Conservation (phyloP, 345 rosid species). For the Eucalyptus fibrosa region DNA sequence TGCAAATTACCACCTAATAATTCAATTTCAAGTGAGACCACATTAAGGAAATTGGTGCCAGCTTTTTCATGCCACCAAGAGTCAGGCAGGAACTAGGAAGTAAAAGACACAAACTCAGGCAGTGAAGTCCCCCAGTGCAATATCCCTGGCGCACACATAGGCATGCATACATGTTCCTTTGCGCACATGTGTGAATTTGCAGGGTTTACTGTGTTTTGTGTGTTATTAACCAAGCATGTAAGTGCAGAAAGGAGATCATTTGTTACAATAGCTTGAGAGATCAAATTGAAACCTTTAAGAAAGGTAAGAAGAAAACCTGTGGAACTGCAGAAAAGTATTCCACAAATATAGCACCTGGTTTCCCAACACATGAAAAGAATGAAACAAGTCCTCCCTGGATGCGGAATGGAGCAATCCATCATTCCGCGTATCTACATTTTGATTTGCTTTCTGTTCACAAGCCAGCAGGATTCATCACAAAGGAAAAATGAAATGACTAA, state of each 20-base stretch:
- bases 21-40: background rate
- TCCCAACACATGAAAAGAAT: conserved; percentile 46
- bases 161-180: background rate
- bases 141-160: background rate
- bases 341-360: conserved; percentile 61
- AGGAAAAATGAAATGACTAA: background rate
- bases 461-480: conserved; percentile 1
- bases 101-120: background rate
- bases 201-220: background rate
- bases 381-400: conserved; percentile 35
- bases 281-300: background rate
- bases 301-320: conserved; percentile 47
- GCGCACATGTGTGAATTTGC: background rate
- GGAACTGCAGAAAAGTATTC: conserved; percentile 70
- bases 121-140: background rate
- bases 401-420: conserved; percentile 27
- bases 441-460: conserved; percentile 35
- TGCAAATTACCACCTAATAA: background rate
- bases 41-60: background rate
- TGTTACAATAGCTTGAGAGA: background rate
- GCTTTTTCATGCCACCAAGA: background rate
- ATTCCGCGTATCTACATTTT: conserved; percentile 16
- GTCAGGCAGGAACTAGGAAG: background rate
- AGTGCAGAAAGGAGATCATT: background rate
- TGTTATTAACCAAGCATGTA: background rate